Evolutionary conservation across 805 yeast species (phyloP), one percentile per base, ranked within the genome.

Genomic region (Sungouiella thailandica): DNA sequence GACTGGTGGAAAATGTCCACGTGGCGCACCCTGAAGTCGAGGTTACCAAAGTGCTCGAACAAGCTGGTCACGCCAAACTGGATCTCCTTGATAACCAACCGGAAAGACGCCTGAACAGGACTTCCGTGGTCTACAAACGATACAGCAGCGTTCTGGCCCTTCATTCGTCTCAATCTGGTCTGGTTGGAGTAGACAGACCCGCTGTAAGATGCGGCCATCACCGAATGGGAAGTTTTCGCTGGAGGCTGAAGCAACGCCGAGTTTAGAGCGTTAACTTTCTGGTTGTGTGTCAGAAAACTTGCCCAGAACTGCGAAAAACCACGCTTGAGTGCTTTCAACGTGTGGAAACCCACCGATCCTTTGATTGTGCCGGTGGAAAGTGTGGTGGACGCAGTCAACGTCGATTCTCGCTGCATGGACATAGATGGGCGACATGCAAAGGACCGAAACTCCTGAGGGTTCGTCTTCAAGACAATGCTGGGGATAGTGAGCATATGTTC

Each of bases 71-170:
- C 29, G 2, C 31, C 34, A 3, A 61, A 23, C 2, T 43, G 37
- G 2, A 55, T 23, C 28, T 41, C 46, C 19, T 48, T 46, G 7
- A 62, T 30, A 1, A 31, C 22, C 2, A 55, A 7, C 20, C 65
- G 67, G 11, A 70, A 35, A 2, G 67, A 65, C 1, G 74, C 40
- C 35, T 67, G 51, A 1, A 78, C 78, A 6, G 53, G 25, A 20
- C 4, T 6, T 17, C 19, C 37, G 5, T 20, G 17, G 6, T 43
- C 49, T 4, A 36, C 39, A 22, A 43, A 36, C 23, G 32, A 27
- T 7, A 31, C 18, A 3, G 27, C n/a, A 5, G 32, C n/a, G 7
- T 23, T 19, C 3, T 15, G 9, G 16, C 27, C 27, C 5, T 34
- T 44, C 20, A 32, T 17, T 20, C 49, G 40, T 23, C 37, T 29